These are phyloP conservation scores for Colletotrichum eremochloae DNA, from an alignment of 2,329 filamentous ascomycete species.

Conservation along the genomic window DNA sequence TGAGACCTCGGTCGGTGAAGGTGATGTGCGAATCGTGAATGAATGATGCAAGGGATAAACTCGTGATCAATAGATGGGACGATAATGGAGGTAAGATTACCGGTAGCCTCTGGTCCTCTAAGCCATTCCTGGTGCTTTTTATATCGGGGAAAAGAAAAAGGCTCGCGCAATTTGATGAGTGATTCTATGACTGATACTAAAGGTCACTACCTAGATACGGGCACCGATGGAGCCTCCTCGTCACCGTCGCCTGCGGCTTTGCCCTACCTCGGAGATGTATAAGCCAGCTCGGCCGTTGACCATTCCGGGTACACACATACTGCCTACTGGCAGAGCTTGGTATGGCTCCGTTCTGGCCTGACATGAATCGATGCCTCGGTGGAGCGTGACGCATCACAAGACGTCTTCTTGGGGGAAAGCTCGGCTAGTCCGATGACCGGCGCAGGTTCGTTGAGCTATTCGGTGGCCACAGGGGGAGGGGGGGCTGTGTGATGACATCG, in stretches of 20 bases:
- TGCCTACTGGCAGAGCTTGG: background rate
- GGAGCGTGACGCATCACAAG: conserved; percentile 17
- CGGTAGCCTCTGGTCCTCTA: background rate
- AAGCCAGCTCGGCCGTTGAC: background rate
- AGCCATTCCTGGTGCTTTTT: background rate
- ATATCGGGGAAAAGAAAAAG: background rate
- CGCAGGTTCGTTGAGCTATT: background rate
- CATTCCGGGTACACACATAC: background rate
- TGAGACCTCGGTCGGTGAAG: conserved; percentile 19
- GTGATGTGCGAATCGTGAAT: background rate
- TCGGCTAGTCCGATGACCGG: conserved; percentile 40
- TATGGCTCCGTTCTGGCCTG: conserved; percentile 27
- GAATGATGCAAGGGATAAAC: background rate
- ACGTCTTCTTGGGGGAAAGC: conserved; percentile 16
- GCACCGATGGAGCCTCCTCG: background rate
- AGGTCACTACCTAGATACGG: conserved; percentile 2
- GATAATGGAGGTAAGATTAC: background rate
- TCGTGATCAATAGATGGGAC: background rate
- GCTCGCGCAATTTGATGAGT: conserved; percentile 3
- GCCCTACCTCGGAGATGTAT: conserved; percentile 23
- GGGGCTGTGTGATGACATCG: background rate
- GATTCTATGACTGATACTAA: conserved; percentile 20
- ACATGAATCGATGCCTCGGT: conserved; percentile 32
- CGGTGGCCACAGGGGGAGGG: background rate
- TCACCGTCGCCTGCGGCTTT: conserved; percentile 1